Conservation (phyloP, 2,329 filamentous ascomycete species). For the Talaromyces marneffei region DNA sequence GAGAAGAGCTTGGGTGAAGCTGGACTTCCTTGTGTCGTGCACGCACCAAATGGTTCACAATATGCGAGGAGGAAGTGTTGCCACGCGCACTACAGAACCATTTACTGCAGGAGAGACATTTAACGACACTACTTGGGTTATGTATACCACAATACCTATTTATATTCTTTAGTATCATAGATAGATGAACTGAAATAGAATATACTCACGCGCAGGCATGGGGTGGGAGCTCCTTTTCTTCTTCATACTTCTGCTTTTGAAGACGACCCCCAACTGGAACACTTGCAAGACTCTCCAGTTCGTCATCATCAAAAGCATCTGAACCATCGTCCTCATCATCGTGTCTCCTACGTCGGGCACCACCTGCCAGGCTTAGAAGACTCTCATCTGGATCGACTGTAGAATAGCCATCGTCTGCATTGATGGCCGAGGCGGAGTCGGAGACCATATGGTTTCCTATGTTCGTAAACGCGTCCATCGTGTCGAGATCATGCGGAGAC, state of each 20-base stretch:
- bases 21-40: conserved; percentile 98
- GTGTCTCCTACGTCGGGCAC: conserved; percentile 60
- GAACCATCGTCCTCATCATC: conserved; percentile 89
- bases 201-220: conserved; percentile 88
- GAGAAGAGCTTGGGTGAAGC: conserved; percentile 83
- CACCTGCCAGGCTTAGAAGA: conserved; percentile 57
- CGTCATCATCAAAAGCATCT: conserved; percentile 77
- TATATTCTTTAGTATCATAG: conserved; percentile 13
- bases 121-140: conserved; percentile 89
- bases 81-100: conserved; percentile 99
- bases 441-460: conserved; percentile 81
- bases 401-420: conserved; percentile 73
- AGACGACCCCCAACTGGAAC: conserved; percentile 71
- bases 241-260: conserved; percentile 58
- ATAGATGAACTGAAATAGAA: not conserved
- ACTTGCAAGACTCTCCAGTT: conserved; percentile 70
- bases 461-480: conserved; percentile 72
- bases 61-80: conserved; percentile 94
- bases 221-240: conserved; percentile 83
- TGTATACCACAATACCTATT: conserved; percentile 97
- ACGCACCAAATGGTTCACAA: conserved; percentile 95
- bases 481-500: conserved; percentile 1
- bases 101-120: conserved; percentile 90
- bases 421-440: conserved; percentile 79
- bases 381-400: conserved; percentile 72